Evolutionary conservation across 1,284 basidiomycete species (phyloP).

Genomic region (Fomitopsis pinicola): DNA sequence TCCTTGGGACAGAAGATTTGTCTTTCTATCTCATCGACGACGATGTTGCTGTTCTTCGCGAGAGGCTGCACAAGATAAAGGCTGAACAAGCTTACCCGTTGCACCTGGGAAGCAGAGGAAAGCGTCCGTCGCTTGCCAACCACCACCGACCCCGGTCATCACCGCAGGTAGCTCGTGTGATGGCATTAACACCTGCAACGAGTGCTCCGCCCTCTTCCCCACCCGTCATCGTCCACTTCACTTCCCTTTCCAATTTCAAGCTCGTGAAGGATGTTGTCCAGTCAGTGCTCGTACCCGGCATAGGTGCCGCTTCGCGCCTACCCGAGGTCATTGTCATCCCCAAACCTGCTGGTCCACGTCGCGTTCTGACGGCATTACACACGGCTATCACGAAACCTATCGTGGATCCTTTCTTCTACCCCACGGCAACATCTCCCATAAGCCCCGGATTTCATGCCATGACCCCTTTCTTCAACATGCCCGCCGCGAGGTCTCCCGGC

Average conservation of each 20-base stretch:
- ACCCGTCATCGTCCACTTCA: slow-evolving; percentile 83
- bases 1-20: slow-evolving; percentile 23
- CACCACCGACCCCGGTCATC: slow-evolving; percentile 75
- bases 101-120: slow-evolving; percentile 39
- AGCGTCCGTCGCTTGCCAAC: slow-evolving; percentile 71
- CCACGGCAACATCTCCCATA: slow-evolving; percentile 88
- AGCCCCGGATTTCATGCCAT: slow-evolving; percentile 52
- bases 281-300: slow-evolving; percentile 50
- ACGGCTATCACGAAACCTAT: slow-evolving; percentile 81
- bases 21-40: slow-evolving; percentile 89
- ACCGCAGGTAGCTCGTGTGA: slow-evolving; percentile 62
- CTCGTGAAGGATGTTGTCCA: slow-evolving; percentile 83
- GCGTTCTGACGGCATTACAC: slow-evolving; percentile 85
- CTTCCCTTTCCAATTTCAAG: slow-evolving; percentile 86
- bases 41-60: slow-evolving; percentile 71
- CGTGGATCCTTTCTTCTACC: slow-evolving; percentile 86
- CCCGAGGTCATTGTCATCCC: slow-evolving; percentile 93
- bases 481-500: slow-evolving; percentile 38
- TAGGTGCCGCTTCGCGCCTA: slow-evolving; percentile 32
- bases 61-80: slow-evolving; percentile 62
- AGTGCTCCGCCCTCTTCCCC: slow-evolving; percentile 28
- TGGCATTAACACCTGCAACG: slow-evolving; percentile 30
- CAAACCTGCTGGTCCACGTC: slow-evolving; percentile 90
- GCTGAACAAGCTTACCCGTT: slow-evolving; percentile 48
- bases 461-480: slow-evolving; percentile 40